Base-by-base conservation (phyloP, 2,329 filamentous ascomycete species). In the Trichoderma citrinoviride region DNA sequence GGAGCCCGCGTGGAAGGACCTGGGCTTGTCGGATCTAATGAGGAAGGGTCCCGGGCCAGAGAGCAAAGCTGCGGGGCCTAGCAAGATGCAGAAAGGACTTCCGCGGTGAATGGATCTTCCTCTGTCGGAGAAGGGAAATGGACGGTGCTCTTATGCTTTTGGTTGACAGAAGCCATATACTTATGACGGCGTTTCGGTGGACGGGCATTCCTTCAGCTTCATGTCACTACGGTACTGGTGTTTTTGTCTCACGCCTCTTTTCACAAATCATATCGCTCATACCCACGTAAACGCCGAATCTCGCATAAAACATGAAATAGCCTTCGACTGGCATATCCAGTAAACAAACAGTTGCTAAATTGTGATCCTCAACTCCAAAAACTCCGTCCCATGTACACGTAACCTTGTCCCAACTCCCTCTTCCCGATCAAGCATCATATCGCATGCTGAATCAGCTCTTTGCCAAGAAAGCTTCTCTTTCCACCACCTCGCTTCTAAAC, bases 401-500 rank as follows among this genome's bases (percentile, higher is more conserved):
- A 17, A 29, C 41, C 37, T 40, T 43, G 37, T 52, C 43, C 37
- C 40, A 62, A 62, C 60, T 62, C 60, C 60, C 21, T 37, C 60
- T 50, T 53, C 25, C 58, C 41, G 46, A 17, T 12, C 27, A 6
- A 19, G 19, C 15, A 25, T 53, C 17, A 21, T n/a, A 54, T 25
- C n/a, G 23, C 29, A 17, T 29, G 33, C 25, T 7, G 46, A 53
- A 14, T 43, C 63, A 82, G 61, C 73, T 78, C 78, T 89, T 87
- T 65, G 87, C 89, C 71, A 96, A 76, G 72, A 92, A 90, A 67
- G 89, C 89, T 82, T 99, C 95, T 75, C 95, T 83, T 81, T 98
- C 94, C 76, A 98, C 81, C 47, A 98, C 94, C 76, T 92, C 91
- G n/a, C 88, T 83, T 69, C 91, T 88, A 75, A 99, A 99, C 78